Base-by-base conservation (phyloP, 2,329 filamentous ascomycete genomes). In the Chrysoporthe puriensis region DNA sequence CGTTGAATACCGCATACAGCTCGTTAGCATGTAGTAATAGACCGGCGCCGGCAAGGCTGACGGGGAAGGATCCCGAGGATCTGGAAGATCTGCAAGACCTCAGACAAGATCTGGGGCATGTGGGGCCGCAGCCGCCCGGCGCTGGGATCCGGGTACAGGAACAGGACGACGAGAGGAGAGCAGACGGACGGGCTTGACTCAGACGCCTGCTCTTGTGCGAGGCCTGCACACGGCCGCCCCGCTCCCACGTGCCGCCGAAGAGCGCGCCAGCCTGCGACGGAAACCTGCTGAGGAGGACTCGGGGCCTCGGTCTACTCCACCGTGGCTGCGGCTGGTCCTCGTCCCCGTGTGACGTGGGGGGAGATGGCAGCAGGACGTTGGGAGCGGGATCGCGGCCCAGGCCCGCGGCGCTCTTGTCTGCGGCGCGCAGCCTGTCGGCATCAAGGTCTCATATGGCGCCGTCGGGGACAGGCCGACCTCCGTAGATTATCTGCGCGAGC, bases 21-120 rank as follows among this genome's bases (percentile, higher is more conserved):
- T 26, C 26, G 26, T 26, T 34, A 14, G 16, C 3, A 32, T 21
- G 16, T 13, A 54, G 50, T 2, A 26, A 14, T 4, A 54, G 50
- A 54, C 26, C 26, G 14, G 32, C 13, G 11, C 13, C 32, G 50
- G 26, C 50, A 54, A 32, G 50, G 50, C 50, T 32, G 26, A 26
- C 48, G 48, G 26, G 14, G 21, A 54, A 54, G 50, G 50, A 54
- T 54, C 26, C 13, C 21, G 32, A 32, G 50, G 50, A 54, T 34
- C 26, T 32, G 26, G 21, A 54, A 54, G 50, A 54, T 54, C 26
- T 7, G 50, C 50, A 34, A 16, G 50, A 26, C 26, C 26, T 26
- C 26, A 26, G 26, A 54, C 50, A 32, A 26, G 50, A 54, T 54
- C 50, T 32, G 50, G 26, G 50, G 50, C 50, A 54, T 54, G 50